A percentile compares a stretch with the other conserved stretches of the same genome.
Conservation (phyloP, 2,329 filamentous ascomycete genomes). For the Hypoxylon sp. region DNA sequence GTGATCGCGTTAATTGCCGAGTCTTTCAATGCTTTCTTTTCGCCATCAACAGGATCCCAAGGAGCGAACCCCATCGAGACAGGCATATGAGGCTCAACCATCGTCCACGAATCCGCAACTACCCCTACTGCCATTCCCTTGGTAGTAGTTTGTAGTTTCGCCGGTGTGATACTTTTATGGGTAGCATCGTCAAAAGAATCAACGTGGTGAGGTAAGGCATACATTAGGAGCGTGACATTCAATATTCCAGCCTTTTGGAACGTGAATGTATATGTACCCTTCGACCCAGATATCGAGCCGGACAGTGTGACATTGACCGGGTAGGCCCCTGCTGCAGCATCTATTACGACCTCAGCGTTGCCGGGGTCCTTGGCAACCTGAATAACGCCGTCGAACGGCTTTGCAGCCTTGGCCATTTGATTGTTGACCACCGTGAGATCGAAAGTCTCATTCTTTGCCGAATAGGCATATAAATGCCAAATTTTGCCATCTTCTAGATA, state of each 20-base stretch:
- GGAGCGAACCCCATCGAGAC: constrained; percentile 82
- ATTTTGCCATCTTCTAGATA: constrained; percentile 78
- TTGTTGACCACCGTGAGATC: constrained; percentile 78
- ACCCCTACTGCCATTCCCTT: constrained; percentile 86
- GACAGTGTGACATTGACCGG: constrained; percentile 74
- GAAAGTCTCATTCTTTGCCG: constrained; percentile 71
- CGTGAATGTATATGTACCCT: constrained; percentile 79
- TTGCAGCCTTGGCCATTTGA: constrained; percentile 73
- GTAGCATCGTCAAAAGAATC: constrained; percentile 77
- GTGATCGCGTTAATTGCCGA: constrained; percentile 73
- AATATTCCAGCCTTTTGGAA: constrained; percentile 80
- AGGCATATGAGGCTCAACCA: constrained; percentile 82
- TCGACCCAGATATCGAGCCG: constrained; percentile 71
- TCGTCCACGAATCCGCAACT: constrained; percentile 80
- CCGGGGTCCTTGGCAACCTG: constrained; percentile 86
- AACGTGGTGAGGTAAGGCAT: constrained; percentile 88
- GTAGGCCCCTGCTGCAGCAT: constrained; percentile 83
- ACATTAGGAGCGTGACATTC: constrained; percentile 80
- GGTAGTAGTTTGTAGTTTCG: constrained; percentile 83
- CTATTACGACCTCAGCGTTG: constrained; percentile 77
- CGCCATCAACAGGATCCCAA: constrained; percentile 73
- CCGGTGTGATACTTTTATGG: constrained; percentile 64
- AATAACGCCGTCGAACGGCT: constrained; percentile 81
- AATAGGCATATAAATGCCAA: constrained; percentile 86
- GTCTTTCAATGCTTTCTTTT: constrained; percentile 63